A percentile compares a stretch with the other conserved stretches of the same genome.
phyloP scores from a whole-genome alignment of 75 land plant genomes.

The Azolla pinnata region DNA sequence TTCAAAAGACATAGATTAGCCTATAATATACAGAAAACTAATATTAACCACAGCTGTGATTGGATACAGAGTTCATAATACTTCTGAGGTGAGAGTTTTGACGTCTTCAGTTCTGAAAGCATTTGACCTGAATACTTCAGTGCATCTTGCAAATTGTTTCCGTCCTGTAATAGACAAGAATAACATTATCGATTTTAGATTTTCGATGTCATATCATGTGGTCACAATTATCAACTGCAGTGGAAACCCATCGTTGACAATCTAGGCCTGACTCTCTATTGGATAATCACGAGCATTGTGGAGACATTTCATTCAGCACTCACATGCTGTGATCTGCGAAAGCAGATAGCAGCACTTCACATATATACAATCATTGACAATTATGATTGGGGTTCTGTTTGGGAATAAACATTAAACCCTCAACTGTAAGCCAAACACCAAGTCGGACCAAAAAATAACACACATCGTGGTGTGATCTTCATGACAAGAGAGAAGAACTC shows the following conservation, averaged over 20 bases:
- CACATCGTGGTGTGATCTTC: neutral
- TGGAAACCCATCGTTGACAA: neutral
- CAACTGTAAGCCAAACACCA: neutral
- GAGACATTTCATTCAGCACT: neutral
- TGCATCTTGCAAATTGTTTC: slow-evolving; percentile 77
- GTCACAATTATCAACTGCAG: neutral
- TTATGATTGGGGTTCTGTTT: neutral
- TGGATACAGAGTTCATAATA: slow-evolving; percentile 88
- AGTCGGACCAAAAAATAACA: neutral
- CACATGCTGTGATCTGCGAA: too few relatives aligned
- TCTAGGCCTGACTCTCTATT: neutral
- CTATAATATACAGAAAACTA: too few relatives aligned
- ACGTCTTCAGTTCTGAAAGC: slow-evolving; percentile 94
- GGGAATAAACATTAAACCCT: neutral
- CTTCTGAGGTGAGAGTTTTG: slow-evolving; percentile 84
- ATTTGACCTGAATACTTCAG: slow-evolving; percentile 92
- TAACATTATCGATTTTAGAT: neutral
- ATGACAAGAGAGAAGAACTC: neutral
- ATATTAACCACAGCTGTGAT: too few relatives aligned
- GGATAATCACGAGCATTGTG: neutral
- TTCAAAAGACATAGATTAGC: too few relatives aligned
- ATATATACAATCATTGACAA: neutral
- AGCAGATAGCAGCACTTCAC: too few relatives aligned
- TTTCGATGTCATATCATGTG: neutral
- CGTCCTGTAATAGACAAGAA: slow-evolving; percentile 38